These are phyloP conservation scores for Ascoidea rubescens DNA, from an alignment of 805 yeast genomes.

Conservation along the genomic window DNA sequence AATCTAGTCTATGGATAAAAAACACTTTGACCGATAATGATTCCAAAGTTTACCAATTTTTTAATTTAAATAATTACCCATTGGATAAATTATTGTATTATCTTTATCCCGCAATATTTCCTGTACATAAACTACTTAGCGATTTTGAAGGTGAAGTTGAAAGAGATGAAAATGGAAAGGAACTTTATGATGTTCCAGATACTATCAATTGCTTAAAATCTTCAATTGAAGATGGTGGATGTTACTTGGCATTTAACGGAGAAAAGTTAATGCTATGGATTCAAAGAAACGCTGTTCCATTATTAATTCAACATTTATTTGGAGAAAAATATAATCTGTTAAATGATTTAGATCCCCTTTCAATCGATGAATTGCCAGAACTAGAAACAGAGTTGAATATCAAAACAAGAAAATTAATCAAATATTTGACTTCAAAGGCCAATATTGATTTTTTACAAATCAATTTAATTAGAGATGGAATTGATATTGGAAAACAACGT, in stretches of 20 bases:
- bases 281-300: constrained; percentile 52
- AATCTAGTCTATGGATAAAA: constrained; percentile 42
- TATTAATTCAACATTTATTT: constrained; percentile 60
- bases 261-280: constrained; percentile 45
- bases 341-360: constrained; percentile 12
- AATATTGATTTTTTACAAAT: constrained; percentile 30
- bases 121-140: constrained; percentile 43
- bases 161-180: constrained; percentile 13
- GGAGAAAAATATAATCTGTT: constrained; percentile 31
- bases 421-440: constrained; percentile 31
- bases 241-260: constrained; percentile 67
- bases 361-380: constrained; percentile 45
- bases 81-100: constrained; percentile 43
- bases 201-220: constrained; percentile 11
- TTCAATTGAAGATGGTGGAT: constrained; percentile 22
- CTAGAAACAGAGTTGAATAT: constrained; percentile 53
- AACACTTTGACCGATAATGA: constrained; percentile 23
- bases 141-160: constrained; percentile 16
- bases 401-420: constrained; percentile 52
- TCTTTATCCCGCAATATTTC: constrained; percentile 71
- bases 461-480: constrained; percentile 48
- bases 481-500: constrained; percentile 39
- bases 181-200: constrained; percentile 9
- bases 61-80: constrained; percentile 36
- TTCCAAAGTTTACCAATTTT: constrained; percentile 49